A percentile compares a stretch with the other conserved stretches of the same genome.
Conservation (phyloP, 176 grass and related monocot species). For the Avena insularis region DNA sequence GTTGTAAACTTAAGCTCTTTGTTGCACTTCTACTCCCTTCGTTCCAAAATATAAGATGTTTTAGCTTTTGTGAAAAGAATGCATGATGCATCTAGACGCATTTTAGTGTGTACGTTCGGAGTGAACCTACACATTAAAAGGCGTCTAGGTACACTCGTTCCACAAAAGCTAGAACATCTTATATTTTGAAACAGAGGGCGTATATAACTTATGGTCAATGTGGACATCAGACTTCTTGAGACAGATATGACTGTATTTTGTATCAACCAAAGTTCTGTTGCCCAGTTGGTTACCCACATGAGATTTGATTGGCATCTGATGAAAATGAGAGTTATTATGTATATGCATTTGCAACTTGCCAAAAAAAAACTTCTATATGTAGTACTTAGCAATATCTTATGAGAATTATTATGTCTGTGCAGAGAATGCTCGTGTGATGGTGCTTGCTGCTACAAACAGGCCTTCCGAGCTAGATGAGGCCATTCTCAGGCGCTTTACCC, state of each 20-base stretch:
- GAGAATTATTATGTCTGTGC: constrained; percentile 25
- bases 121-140: too few species aligned
- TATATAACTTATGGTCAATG: neutral
- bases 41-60: too few species aligned
- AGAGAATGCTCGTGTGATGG: constrained; percentile 98
- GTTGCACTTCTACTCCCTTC: neutral
- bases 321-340: neutral
- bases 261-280: neutral
- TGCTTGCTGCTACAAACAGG: constrained; percentile 97
- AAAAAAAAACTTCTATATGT: neutral
- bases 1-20: neutral
- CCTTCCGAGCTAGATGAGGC: constrained; percentile 95
- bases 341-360: neutral
- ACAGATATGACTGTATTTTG: neutral
- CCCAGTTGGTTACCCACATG: neutral
- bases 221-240: neutral
- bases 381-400: neutral
- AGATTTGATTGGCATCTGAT: neutral
- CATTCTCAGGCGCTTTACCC: constrained; percentile 91
- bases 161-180: too few species aligned
- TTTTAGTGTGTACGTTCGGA: too few species aligned
- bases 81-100: too few species aligned
- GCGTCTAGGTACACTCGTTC: too few species aligned
- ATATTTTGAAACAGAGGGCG: too few species aligned
- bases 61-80: too few species aligned